phyloP scores from a whole-genome alignment of 116 monocot genomes.

The Phalaenopsis hybrid region DNA sequence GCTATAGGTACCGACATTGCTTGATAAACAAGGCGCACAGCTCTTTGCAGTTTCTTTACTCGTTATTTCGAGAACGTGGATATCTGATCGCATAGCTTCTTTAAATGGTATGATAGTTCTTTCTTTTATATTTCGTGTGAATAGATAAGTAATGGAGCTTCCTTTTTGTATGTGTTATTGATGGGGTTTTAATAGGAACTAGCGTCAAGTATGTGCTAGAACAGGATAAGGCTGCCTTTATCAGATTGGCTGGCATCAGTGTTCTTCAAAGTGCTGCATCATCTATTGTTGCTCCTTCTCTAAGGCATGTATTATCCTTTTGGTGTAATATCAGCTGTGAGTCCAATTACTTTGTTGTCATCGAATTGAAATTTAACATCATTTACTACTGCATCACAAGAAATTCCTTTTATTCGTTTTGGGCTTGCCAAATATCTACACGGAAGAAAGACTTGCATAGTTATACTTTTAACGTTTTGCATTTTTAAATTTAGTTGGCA shows the following conservation, averaged over 20 bases:
- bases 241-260: conserved; percentile 70
- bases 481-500: not conserved
- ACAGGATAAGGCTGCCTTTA: conserved; percentile 88
- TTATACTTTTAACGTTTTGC: not conserved
- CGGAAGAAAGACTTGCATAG: not conserved
- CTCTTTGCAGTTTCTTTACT: conserved; percentile 84
- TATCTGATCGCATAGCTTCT: conserved; percentile 95
- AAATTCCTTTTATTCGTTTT: not conserved
- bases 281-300: conserved; percentile 83
- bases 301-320: conserved; percentile 41
- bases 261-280: conserved; percentile 95
- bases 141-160: not conserved
- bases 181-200: conserved; percentile 55
- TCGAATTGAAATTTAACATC: not conserved
- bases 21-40: conserved; percentile 93
- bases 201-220: conserved; percentile 94
- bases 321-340: not conserved
- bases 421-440: not conserved
- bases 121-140: not conserved
- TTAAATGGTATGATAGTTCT: conserved; percentile 67
- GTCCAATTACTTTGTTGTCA: not conserved
- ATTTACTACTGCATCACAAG: not conserved
- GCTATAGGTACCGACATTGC: conserved; percentile 51
- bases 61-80: conserved; percentile 92
- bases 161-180: not conserved